A percentile compares a stretch with the other conserved stretches of the same genome.
phyloP scores from a whole-genome alignment of 202 grass and related monocot genomes.

The Eragrostis tef region DNA sequence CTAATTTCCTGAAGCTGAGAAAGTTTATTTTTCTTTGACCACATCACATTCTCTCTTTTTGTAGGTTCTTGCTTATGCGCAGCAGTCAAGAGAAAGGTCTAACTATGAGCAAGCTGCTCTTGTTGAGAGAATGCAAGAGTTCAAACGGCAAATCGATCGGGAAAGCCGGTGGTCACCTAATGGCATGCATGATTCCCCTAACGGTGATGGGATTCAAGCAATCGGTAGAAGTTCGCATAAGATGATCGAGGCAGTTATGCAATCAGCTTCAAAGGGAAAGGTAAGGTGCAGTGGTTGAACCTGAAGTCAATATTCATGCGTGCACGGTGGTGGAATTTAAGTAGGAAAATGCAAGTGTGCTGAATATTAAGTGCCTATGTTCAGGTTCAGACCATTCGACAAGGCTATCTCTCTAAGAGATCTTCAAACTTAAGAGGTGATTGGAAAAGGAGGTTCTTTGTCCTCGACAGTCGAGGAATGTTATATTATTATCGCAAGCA shows the following conservation, averaged over 20 bases:
- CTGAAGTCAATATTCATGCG: constrained; percentile 22
- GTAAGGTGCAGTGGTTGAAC: constrained; percentile 52
- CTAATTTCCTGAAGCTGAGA: constrained; percentile 21
- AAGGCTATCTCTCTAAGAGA: constrained; percentile 96
- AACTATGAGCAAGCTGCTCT: constrained; percentile 93
- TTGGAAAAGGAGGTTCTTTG: constrained; percentile 99
- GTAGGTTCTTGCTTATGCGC: constrained; percentile 91
- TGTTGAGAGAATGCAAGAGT: constrained; percentile 96
- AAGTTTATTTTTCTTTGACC: constrained; percentile 11
- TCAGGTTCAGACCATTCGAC: constrained; percentile 98
- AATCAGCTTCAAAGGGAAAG: constrained; percentile 89
- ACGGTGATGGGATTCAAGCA: constrained; percentile 95
- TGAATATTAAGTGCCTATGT: constrained; percentile 44
- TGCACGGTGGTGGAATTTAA: neutral
- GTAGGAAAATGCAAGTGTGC: constrained; percentile 2
- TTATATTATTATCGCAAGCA: constrained; percentile 97
- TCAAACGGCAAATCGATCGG: constrained; percentile 93
- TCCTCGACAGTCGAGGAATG: constrained; percentile 96
- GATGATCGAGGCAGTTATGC: constrained; percentile 97
- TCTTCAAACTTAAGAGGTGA: constrained; percentile 99
- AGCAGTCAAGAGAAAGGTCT: constrained; percentile 97
- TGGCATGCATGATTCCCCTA: constrained; percentile 72
- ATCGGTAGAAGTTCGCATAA: constrained; percentile 98
- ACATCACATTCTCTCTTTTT: constrained; percentile 27
- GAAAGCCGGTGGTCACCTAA: constrained; percentile 90